These are phyloP conservation scores for Wickerhamiella domercqiae DNA, from an alignment of 805 yeast genomes.

Conservation along the genomic window DNA sequence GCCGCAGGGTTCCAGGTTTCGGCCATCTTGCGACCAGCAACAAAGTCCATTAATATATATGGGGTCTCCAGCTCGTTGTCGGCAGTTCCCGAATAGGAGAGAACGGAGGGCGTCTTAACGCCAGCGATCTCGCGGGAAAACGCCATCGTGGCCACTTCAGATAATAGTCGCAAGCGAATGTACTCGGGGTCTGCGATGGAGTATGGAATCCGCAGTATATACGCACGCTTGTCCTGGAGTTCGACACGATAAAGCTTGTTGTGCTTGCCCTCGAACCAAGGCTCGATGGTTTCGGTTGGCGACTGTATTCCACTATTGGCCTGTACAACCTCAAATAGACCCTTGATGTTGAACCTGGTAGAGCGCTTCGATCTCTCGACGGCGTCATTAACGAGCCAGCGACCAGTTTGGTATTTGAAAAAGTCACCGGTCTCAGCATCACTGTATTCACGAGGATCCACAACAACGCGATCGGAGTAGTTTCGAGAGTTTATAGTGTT, in stretches of 20 bases:
- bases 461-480: conserved; percentile 1
- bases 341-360: conserved; percentile 71
- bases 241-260: conserved; percentile 70
- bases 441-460: neutral
- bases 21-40: conserved; percentile 74
- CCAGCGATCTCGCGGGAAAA: conserved; percentile 29
- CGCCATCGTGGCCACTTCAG: conserved; percentile 91
- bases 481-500: no score
- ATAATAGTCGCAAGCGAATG: conserved; percentile 43
- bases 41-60: conserved; percentile 63
- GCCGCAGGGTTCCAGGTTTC: conserved; percentile 78
- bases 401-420: conserved; percentile 87
- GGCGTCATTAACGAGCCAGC: conserved; percentile 75
- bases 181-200: conserved; percentile 51
- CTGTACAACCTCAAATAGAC: conserved; percentile 33
- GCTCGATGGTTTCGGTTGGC: conserved; percentile 43
- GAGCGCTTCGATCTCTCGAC: conserved; percentile 59
- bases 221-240: conserved; percentile 43
- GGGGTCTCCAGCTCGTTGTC: conserved; percentile 57
- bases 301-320: conserved; percentile 19
- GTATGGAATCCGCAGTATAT: conserved; percentile 77
- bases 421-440: conserved; percentile 28
- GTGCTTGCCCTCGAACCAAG: conserved; percentile 88
- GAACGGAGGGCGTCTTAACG: conserved; percentile 52
- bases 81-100: conserved; percentile 48